Conservation (phyloP, 805 yeast species). For the Metschnikowia lunata region DNA sequence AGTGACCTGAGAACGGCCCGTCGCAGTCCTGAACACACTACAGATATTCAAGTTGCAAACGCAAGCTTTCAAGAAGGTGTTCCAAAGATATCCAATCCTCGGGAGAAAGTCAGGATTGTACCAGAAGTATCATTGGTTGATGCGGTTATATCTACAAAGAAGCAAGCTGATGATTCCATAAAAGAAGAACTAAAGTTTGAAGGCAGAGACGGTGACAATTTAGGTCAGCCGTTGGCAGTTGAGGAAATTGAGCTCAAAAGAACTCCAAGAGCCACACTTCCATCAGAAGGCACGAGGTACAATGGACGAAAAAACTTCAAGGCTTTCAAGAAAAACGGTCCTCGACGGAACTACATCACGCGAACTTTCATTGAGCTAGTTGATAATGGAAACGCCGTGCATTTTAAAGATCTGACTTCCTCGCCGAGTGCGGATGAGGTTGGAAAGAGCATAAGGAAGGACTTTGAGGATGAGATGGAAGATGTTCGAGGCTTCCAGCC, state of each 20-base stretch:
- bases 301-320: conserved; percentile 16
- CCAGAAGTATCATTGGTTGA: conserved; percentile 15
- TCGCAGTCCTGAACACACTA: not conserved
- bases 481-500: conserved; percentile 17
- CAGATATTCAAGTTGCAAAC: too few relatives aligned
- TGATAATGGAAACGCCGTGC: conserved; percentile 8
- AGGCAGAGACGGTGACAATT: not conserved
- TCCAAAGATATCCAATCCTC: not conserved
- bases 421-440: not conserved
- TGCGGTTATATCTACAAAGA: conserved; percentile 12
- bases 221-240: not conserved
- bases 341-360: conserved; percentile 8
- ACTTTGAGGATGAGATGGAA: conserved; percentile 14
- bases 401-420: conserved; percentile 5
- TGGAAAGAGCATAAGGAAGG: conserved; percentile 1
- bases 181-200: conserved; percentile 3
- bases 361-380: conserved; percentile 14
- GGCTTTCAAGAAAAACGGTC: conserved; percentile 10
- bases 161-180: conserved; percentile 7
- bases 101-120: conserved; percentile 1
- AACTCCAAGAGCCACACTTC: too few relatives aligned
- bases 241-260: not conserved
- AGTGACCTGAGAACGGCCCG: not conserved
- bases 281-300: not conserved
- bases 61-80: too few relatives aligned